These are phyloP conservation scores for Epichloe brachyelytri DNA, from an alignment of 2,329 filamentous ascomycete species.

Conservation along the genomic window DNA sequence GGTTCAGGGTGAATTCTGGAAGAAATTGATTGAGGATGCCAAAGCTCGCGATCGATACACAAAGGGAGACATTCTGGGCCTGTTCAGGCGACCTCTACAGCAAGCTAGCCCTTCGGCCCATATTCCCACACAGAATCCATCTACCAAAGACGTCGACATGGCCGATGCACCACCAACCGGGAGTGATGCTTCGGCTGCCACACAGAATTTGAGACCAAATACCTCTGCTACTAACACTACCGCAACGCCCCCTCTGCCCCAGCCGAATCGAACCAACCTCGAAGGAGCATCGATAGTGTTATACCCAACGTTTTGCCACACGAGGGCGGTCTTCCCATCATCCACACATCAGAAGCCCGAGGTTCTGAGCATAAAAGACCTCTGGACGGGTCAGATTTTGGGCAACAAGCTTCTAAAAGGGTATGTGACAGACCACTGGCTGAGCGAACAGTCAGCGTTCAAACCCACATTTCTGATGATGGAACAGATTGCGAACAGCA, in stretches of 20 bases:
- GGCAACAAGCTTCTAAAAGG: slow-evolving; percentile 24
- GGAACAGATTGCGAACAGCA: slow-evolving; percentile 18
- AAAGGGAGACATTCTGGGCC: slow-evolving; percentile 41
- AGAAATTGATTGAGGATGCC: slow-evolving; percentile 71
- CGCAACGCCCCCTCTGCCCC: slow-evolving; percentile 1
- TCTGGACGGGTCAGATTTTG: slow-evolving; percentile 23
- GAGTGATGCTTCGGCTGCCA: background rate
- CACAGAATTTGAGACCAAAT: background rate
- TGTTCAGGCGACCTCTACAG: slow-evolving; percentile 33
- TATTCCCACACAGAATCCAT: background rate
- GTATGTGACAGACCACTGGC: slow-evolving; percentile 21
- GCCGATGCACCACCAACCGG: background rate
- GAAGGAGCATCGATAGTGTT: background rate
- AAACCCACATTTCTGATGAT: slow-evolving; percentile 13
- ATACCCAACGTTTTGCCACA: slow-evolving; percentile 11
- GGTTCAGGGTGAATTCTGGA: slow-evolving; percentile 83
- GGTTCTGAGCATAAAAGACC: slow-evolving; percentile 22
- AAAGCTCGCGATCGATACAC: slow-evolving; percentile 64
- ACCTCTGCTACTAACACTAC: background rate
- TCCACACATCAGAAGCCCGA: slow-evolving; percentile 22
- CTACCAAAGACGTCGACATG: slow-evolving; percentile 7
- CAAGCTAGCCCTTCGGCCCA: slow-evolving; percentile 19
- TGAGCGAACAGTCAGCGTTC: background rate
- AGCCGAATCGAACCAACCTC: background rate
- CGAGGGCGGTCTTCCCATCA: slow-evolving; percentile 22